Percentiles rank a stretch among this genome's conserved stretches.
Evolutionary conservation across 371 early-diverging fungal genomes (phyloP).

Genomic region (Nematocida ausubeli): DNA sequence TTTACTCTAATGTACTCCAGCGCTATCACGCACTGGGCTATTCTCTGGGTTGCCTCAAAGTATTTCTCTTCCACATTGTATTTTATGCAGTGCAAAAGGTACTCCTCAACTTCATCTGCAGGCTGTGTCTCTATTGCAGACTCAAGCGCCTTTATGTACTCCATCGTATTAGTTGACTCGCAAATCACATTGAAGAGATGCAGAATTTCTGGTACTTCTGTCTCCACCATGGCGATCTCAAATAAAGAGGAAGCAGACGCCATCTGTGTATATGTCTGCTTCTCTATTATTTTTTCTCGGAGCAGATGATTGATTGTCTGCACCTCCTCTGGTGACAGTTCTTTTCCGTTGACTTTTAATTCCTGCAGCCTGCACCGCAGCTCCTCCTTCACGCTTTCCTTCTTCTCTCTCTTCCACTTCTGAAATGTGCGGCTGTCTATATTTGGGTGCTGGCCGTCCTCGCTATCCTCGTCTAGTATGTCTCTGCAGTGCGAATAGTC

Average conservation of each 20-base stretch:
- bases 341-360: background rate
- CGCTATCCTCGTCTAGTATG: constrained; percentile 25
- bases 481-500: constrained; percentile 5
- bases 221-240: constrained; percentile 1
- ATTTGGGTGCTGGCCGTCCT: constrained; percentile 61
- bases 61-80: constrained; percentile 9
- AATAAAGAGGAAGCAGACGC: background rate
- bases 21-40: constrained; percentile 15
- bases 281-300: constrained; percentile 39
- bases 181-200: background rate
- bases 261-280: constrained; percentile 2
- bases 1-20: constrained; percentile 7
- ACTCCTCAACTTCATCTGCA: constrained; percentile 8
- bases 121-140: background rate
- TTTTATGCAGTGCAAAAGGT: background rate
- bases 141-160: constrained; percentile 1
- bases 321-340: background rate
- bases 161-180: background rate
- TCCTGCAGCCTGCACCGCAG: background rate
- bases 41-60: constrained; percentile 13
- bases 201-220: background rate
- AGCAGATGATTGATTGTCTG: constrained; percentile 21
- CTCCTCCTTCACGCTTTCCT: constrained; percentile 17
- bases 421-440: constrained; percentile 59
- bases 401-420: constrained; percentile 51